Evolutionary conservation across 176 grass and related monocot species (phyloP), one percentile per base, ranked within the genome.

Genomic region (Oryza meridionalis): DNA sequence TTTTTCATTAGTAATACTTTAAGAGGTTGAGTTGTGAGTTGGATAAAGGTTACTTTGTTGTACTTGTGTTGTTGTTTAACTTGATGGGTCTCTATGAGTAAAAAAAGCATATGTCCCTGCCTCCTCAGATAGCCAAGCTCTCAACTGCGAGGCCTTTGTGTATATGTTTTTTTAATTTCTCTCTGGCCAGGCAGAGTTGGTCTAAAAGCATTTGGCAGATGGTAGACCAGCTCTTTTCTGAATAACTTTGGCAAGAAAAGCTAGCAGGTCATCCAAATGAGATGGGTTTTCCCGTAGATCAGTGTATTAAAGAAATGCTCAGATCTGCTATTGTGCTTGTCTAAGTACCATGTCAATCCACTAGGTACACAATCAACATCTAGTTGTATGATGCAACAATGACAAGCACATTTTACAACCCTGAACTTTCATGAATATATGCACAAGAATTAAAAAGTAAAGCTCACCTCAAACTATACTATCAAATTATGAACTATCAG

Each of bases 121-220:
- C 38, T 37, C 33, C 27, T 31, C 26, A 13, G 7, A 21, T 10
- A 9, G 44, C 11, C 44, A 46, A 46, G 11, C 44, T 46, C 11
- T 46, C 44, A 46, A 46, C 44, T 46, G 44, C 4, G 14, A 15
- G 14, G 14, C 13, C 27, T 1, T 51, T 26, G 4, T 12, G 9
- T 29, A 21, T 7, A 38, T 70, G 15, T 24, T 29, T 58, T 75
- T 58, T 16, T 45, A n/a, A n/a, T 45, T 69, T 47, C 38, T 40
- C 7, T 24, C 4, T 43, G 33, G 45, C 72, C 24, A 6, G 58
- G 33, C 75, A 15, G 44, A 80, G 32, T 43, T 80, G 44, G 59
- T 22, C 70, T 74, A 58, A 55, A 55, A 8, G 13, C 10, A 86
- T 76, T 35, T 79, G 29, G 40, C 26, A 65, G 43, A 59, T 47